Conservation (phyloP, 169 alveolate species). For the Eimeria zaria region DNA sequence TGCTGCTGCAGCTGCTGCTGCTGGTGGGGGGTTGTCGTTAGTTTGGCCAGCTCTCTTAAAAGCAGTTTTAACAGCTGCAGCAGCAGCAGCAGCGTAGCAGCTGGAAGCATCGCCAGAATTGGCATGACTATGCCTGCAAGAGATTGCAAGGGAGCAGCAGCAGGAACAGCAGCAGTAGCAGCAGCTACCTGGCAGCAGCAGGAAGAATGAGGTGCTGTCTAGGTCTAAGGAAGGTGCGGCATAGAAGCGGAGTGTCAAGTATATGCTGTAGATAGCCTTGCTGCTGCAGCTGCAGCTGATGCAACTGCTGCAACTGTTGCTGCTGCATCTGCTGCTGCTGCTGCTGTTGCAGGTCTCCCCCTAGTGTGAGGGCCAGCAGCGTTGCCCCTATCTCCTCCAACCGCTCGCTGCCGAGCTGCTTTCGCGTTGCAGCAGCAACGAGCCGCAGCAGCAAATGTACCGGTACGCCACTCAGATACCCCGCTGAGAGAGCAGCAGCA, state of each 20-base stretch:
- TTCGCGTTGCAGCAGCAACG: slow-evolving; percentile 34
- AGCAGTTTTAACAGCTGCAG: neutral
- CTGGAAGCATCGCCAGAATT: neutral
- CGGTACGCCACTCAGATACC: slow-evolving; percentile 46
- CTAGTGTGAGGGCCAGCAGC: slow-evolving; percentile 41
- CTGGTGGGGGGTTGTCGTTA: neutral
- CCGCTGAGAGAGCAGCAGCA: slow-evolving; percentile 43
- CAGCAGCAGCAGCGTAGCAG: neutral
- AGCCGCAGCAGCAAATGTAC: slow-evolving; percentile 47
- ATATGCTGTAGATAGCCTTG: slow-evolving; percentile 47
- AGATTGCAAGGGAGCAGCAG: neutral
- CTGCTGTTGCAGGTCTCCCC: slow-evolving; percentile 36
- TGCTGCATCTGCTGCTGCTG: no score
- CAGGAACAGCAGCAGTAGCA: neutral
- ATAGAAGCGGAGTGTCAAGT: slow-evolving; percentile 17
- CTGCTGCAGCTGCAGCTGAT: slow-evolving; percentile 43
- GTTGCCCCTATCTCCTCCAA: slow-evolving; percentile 48
- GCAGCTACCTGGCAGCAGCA: slow-evolving; percentile 65
- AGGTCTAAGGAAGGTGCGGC: slow-evolving; percentile 52
- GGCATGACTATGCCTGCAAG: neutral
- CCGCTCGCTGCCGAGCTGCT: slow-evolving; percentile 26
- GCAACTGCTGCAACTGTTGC: no score
- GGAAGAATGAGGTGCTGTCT: slow-evolving; percentile 49
- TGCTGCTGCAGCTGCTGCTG: slow-evolving; percentile 27
- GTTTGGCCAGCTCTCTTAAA: neutral